Conservation (phyloP, 345 rosid genomes). For the Gossypium mustelinum region DNA sequence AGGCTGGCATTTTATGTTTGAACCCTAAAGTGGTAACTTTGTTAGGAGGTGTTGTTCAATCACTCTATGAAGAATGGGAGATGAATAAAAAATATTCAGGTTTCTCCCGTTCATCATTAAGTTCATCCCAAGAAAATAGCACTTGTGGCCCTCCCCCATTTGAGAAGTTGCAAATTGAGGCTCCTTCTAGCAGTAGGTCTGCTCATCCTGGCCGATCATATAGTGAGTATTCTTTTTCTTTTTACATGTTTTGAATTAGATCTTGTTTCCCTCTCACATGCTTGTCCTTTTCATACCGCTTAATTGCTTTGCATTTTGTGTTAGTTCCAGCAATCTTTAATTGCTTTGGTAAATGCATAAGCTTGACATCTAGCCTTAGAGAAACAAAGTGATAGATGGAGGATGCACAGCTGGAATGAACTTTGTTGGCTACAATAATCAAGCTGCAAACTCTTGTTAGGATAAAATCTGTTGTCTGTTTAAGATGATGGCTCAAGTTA, state of each 20-base stretch:
- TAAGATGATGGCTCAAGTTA: constrained; percentile 3
- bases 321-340: not conserved
- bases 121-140: constrained; percentile 44
- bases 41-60: constrained; percentile 75
- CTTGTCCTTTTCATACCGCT: not conserved
- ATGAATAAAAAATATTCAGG: constrained; percentile 70
- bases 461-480: not conserved
- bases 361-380: not conserved
- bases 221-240: constrained; percentile 23
- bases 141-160: constrained; percentile 75
- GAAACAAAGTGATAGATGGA: not conserved
- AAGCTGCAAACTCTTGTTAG: not conserved
- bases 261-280: not conserved
- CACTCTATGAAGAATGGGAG: constrained; percentile 86
- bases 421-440: constrained; percentile 6
- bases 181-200: constrained; percentile 27
- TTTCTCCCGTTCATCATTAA: constrained; percentile 51
- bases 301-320: not conserved
- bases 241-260: not conserved
- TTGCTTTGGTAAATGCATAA: not conserved
- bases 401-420: not conserved
- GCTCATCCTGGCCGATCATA: constrained; percentile 27
- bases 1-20: constrained; percentile 64
- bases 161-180: constrained; percentile 68
- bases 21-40: constrained; percentile 53